A percentile compares a stretch with the other conserved stretches of the same genome.
phyloP scores from a whole-genome alignment of 345 rosid genomes.

The Corchorus capsularis region DNA sequence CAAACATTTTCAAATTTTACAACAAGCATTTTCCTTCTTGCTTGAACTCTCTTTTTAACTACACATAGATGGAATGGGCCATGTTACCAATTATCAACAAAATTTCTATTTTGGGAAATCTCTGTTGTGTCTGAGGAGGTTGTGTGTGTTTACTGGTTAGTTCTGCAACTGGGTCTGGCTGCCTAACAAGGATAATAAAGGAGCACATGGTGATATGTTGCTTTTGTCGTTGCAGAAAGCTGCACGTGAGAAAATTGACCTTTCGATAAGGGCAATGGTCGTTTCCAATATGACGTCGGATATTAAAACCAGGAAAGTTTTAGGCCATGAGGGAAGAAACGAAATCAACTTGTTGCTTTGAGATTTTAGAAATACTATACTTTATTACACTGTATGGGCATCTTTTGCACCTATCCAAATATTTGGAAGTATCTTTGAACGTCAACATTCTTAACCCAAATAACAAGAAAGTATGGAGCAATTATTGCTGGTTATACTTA shows the following conservation, averaged over 20 bases:
- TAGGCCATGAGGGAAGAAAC: neutral
- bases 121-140: neutral
- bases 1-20: neutral
- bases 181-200: neutral
- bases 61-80: neutral
- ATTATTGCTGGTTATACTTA: too few species aligned
- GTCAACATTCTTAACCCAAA: neutral
- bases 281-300: neutral
- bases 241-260: neutral
- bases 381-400: conserved; percentile 3
- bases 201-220: neutral
- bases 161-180: neutral
- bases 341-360: neutral
- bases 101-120: neutral
- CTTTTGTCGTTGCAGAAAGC: neutral
- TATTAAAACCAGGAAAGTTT: neutral
- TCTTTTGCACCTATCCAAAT: neutral
- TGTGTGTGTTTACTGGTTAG: neutral
- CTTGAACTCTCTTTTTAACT: too few species aligned
- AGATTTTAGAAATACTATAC: neutral
- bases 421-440: neutral
- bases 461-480: too few species aligned
- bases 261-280: neutral
- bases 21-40: too few species aligned
- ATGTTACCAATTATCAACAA: neutral